Conservation (phyloP, 306 rosid genomes). For the Hippophae gyantsensis region DNA sequence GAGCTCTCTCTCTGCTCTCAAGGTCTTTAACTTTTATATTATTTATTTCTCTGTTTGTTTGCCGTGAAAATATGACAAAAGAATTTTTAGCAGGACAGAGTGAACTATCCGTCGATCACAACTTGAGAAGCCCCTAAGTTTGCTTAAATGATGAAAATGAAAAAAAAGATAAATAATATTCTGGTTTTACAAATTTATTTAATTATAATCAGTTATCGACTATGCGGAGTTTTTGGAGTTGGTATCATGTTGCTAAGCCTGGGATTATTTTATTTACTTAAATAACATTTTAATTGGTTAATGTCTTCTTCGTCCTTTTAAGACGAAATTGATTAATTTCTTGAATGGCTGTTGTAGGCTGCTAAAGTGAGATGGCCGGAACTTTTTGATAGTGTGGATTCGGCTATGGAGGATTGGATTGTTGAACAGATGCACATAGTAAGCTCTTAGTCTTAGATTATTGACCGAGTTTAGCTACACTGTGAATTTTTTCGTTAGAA, state of each 20-base stretch:
- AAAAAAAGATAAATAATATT: not conserved
- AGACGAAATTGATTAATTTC: constrained; percentile 1
- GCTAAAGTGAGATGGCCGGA: constrained; percentile 75
- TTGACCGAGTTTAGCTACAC: constrained; percentile 1
- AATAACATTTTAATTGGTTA: too few relatives aligned
- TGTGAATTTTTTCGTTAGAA: constrained; percentile 4
- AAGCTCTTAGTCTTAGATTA: constrained; percentile 16
- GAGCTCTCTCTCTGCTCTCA: constrained; percentile 77
- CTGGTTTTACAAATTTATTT: not conserved
- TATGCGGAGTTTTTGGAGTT: not conserved
- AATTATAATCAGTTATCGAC: not conserved
- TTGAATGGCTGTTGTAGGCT: constrained; percentile 42
- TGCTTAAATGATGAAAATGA: not conserved
- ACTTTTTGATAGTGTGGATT: constrained; percentile 58
- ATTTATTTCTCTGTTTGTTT: constrained; percentile 3
- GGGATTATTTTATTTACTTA: too few relatives aligned
- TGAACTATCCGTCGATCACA: not conserved
- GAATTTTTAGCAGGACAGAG: not conserved
- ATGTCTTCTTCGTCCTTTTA: not conserved
- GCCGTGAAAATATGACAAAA: not conserved
- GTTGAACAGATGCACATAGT: constrained; percentile 69
- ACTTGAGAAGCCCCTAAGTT: not conserved
- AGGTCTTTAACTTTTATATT: constrained; percentile 30
- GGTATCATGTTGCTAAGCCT: not conserved
- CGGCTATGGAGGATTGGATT: constrained; percentile 57